These are phyloP conservation scores for Ceratobasidium sp. DNA, from an alignment of 1,284 basidiomycete species.

Conservation along the genomic window DNA sequence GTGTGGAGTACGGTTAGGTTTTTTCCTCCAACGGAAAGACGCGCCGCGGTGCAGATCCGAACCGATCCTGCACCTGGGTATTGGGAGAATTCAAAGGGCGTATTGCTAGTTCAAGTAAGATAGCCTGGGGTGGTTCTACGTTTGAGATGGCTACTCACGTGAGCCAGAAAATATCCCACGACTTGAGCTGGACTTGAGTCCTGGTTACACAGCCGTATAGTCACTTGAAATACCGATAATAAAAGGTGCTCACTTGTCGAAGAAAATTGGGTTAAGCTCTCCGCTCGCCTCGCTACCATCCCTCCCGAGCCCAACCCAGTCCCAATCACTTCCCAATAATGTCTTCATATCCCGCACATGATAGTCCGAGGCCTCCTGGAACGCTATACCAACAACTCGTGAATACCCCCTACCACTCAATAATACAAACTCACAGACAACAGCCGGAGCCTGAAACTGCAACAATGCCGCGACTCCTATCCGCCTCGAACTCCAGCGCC, in stretches of 20 bases:
- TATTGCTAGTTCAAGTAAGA: conserved; percentile 46
- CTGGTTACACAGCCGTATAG: conserved; percentile 9
- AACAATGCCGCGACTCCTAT: conserved; percentile 59
- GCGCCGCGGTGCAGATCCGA: conserved; percentile 60
- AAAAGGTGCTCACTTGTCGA: conserved; percentile 56
- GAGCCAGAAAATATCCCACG: conserved; percentile 63
- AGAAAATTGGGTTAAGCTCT: conserved; percentile 72
- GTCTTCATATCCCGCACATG: conserved; percentile 66
- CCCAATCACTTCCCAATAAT: conserved; percentile 63
- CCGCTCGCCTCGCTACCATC: conserved; percentile 64
- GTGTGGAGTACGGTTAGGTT: conserved; percentile 59
- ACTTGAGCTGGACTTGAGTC: conserved; percentile 52
- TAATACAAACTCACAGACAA: conserved; percentile 52
- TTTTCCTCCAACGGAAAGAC: conserved; percentile 41
- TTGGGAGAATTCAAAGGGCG: conserved; percentile 60
- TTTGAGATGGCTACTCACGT: conserved; percentile 53
- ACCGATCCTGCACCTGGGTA: conserved; percentile 63
- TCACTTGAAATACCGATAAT: too few species aligned
- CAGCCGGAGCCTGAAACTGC: conserved; percentile 54
- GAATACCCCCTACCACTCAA: conserved; percentile 41
- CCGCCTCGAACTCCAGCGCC: conserved; percentile 62
- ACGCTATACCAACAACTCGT: conserved; percentile 54
- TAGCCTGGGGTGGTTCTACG: neutral
- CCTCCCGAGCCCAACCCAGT: conserved; percentile 68
- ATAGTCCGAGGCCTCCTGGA: conserved; percentile 66